Evolutionary conservation across 768 basidiomycete species (phyloP).

Genomic region (Lactifluus echinatus): DNA sequence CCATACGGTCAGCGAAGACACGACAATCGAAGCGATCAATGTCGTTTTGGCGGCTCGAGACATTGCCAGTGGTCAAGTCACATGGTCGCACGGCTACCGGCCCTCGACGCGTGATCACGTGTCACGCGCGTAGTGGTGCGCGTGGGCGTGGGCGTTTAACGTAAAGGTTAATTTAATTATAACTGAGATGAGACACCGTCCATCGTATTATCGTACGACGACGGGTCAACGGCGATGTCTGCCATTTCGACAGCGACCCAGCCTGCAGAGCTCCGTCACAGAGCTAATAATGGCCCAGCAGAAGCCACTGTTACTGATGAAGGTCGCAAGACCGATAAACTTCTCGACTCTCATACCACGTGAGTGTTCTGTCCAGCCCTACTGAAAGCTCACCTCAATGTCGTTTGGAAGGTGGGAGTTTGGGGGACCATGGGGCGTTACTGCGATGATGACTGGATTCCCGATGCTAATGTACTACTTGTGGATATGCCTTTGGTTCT

Average conservation of each 20-base stretch:
- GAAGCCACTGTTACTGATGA: slow-evolving; percentile 47
- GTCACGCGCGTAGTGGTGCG: neutral
- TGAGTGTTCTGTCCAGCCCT: slow-evolving; percentile 20
- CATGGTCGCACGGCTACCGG: no score
- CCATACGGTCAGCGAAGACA: slow-evolving; percentile 71
- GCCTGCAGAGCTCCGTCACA: slow-evolving; percentile 24
- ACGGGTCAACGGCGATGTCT: slow-evolving; percentile 18
- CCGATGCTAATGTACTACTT: slow-evolving; percentile 97
- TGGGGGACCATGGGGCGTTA: slow-evolving; percentile 86
- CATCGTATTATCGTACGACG: slow-evolving; percentile 9
- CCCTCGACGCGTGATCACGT: slow-evolving; percentile 2
- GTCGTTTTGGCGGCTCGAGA: slow-evolving; percentile 69
- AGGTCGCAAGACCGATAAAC: slow-evolving; percentile 64
- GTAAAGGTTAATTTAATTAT: no score
- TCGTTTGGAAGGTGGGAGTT: slow-evolving; percentile 72
- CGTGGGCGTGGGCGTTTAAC: neutral
- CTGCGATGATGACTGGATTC: slow-evolving; percentile 90
- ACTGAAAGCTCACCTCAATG: neutral
- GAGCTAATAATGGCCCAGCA: slow-evolving; percentile 21
- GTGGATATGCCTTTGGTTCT: slow-evolving; percentile 96
- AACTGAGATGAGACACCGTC: no score
- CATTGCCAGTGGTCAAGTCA: slow-evolving; percentile 29
- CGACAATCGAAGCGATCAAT: slow-evolving; percentile 52
- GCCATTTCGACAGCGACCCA: slow-evolving; percentile 8
- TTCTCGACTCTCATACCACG: slow-evolving; percentile 43